phyloP scores from a whole-genome alignment of 2,329 filamentous ascomycete species.

The Fusarium coffeatum region DNA sequence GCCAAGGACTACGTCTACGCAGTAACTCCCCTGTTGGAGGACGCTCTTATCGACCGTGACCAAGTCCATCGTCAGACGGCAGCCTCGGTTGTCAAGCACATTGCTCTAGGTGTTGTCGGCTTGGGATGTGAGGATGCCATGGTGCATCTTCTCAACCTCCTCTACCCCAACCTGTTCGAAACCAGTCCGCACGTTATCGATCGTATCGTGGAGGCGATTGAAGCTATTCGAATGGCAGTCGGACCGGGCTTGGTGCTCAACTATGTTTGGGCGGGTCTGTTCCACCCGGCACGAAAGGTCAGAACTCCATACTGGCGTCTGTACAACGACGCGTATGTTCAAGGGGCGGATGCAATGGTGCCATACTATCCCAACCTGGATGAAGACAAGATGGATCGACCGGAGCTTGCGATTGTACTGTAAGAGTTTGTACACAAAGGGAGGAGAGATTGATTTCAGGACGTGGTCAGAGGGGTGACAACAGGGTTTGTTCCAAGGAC shows the following conservation, averaged over 20 bases:
- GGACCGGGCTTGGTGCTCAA: constrained; percentile 95
- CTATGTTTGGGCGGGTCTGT: constrained; percentile 97
- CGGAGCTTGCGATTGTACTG: constrained; percentile 85
- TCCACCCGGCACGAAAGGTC: constrained; percentile 96
- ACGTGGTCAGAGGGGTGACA: constrained; percentile 12
- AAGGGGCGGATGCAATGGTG: constrained; percentile 92
- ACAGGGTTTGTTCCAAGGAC: constrained; percentile 27
- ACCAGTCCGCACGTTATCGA: constrained; percentile 99
- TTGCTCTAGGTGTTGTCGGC: constrained; percentile 96
- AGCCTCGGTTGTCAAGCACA: constrained; percentile 96
- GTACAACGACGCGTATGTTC: constrained; percentile 97
- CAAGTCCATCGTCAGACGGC: constrained; percentile 98
- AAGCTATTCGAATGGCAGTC: constrained; percentile 92
- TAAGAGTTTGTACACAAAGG: constrained; percentile 56
- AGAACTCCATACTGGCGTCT: constrained; percentile 94
- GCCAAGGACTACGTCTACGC: constrained; percentile 99
- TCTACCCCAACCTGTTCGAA: constrained; percentile 97
- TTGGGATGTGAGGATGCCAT: constrained; percentile 98
- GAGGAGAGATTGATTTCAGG: constrained; percentile 13
- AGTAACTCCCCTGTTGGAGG: constrained; percentile 93
- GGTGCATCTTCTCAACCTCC: constrained; percentile 94
- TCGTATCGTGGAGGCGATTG: constrained; percentile 95
- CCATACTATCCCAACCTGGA: constrained; percentile 93
- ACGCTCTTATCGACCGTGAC: constrained; percentile 96
- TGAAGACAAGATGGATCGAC: constrained; percentile 80